Evolutionary conservation across 306 rosid species (phyloP).

Genomic region (Carpinus viminea): DNA sequence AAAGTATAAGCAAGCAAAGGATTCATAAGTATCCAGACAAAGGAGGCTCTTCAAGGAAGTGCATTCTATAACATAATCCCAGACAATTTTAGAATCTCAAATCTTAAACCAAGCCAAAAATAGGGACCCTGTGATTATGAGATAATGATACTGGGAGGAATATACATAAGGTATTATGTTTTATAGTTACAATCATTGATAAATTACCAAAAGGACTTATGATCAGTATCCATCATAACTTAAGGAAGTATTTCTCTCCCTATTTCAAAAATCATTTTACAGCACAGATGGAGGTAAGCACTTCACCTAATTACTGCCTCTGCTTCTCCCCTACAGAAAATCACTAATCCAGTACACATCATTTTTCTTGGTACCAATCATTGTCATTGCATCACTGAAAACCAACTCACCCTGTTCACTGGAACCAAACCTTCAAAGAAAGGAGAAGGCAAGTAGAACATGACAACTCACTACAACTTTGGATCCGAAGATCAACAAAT

Average conservation of each 20-base stretch:
- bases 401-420: background rate
- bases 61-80: background rate
- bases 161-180: background rate
- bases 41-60: background rate
- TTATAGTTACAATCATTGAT: background rate
- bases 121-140: background rate
- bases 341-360: background rate
- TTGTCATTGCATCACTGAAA: background rate
- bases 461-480: background rate
- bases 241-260: background rate
- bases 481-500: background rate
- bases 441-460: background rate
- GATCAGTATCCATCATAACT: background rate
- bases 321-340: background rate
- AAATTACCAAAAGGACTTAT: background rate
- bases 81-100: background rate
- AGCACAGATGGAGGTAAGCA: background rate
- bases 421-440: background rate
- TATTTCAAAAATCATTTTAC: background rate
- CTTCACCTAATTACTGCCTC: background rate
- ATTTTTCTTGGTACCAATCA: background rate
- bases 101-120: background rate
- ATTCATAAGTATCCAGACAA: background rate
- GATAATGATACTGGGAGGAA: background rate
- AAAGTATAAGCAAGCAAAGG: background rate